Evolutionary conservation across 1,284 basidiomycete genomes (phyloP).

Genomic region (Puccinia coronata): DNA sequence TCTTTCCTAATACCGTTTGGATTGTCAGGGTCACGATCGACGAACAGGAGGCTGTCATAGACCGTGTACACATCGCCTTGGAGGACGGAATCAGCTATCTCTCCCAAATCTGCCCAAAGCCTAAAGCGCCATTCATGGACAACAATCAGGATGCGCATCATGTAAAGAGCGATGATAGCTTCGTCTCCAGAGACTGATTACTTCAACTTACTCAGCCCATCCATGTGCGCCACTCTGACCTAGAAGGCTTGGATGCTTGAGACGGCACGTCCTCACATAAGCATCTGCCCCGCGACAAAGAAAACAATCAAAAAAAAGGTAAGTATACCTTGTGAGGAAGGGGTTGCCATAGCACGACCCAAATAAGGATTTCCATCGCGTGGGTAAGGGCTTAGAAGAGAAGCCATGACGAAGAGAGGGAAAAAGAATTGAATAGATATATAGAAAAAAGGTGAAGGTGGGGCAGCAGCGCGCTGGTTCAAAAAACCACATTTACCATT

Average conservation of each 20-base stretch:
- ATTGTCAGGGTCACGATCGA: slow-evolving; percentile 46
- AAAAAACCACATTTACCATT: slow-evolving; percentile 33
- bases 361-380: background rate
- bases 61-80: slow-evolving; percentile 41
- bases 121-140: background rate
- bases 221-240: slow-evolving; percentile 51
- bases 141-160: background rate
- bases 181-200: background rate
- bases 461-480: background rate
- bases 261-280: slow-evolving; percentile 50
- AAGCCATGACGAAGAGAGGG: background rate
- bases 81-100: slow-evolving; percentile 35
- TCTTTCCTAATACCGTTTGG: slow-evolving; percentile 39
- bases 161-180: background rate
- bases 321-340: slow-evolving; percentile 5
- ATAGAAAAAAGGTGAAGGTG: background rate
- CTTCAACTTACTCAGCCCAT: slow-evolving; percentile 51
- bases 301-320: background rate
- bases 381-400: background rate
- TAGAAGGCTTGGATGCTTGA: slow-evolving; percentile 53
- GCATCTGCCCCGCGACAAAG: slow-evolving; percentile 21
- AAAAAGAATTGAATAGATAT: background rate
- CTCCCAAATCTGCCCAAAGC: slow-evolving; percentile 44
- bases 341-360: background rate
- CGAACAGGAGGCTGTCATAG: slow-evolving; percentile 45